Conservation (phyloP, 2,329 filamentous ascomycete genomes). For the Lecanicillium sp. region DNA sequence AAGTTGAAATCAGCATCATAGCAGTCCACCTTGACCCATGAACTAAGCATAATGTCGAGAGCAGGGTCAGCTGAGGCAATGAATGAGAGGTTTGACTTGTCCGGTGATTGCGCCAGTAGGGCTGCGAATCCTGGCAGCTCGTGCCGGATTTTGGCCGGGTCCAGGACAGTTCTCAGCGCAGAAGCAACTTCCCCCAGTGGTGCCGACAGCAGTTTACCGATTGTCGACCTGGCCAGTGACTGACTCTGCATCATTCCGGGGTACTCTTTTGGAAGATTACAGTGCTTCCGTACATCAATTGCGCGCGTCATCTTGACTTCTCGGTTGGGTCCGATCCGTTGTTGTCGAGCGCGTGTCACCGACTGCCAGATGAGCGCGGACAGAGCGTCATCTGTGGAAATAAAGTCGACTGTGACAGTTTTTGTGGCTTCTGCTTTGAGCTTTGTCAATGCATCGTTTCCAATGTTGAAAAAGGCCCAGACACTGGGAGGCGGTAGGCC, state of each 20-base stretch:
- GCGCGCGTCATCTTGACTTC: slow-evolving; percentile 35
- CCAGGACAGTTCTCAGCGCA: slow-evolving; percentile 29
- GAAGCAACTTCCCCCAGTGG: slow-evolving; percentile 28
- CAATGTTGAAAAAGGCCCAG: slow-evolving; percentile 40
- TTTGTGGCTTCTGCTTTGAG: slow-evolving; percentile 32
- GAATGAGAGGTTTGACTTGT: slow-evolving; percentile 27
- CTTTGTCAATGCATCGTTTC: slow-evolving; percentile 21
- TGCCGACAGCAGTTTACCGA: slow-evolving; percentile 20
- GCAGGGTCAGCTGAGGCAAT: slow-evolving; percentile 26
- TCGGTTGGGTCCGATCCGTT: slow-evolving; percentile 18
- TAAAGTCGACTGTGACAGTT: slow-evolving; percentile 20
- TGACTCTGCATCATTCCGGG: slow-evolving; percentile 40
- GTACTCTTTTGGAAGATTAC: slow-evolving; percentile 35
- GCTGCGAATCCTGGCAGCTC: slow-evolving; percentile 34
- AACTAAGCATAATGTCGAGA: slow-evolving; percentile 43
- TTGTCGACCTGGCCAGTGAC: slow-evolving; percentile 27
- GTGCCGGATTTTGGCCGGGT: slow-evolving; percentile 24
- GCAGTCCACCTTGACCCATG: slow-evolving; percentile 40
- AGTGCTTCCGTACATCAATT: slow-evolving; percentile 35
- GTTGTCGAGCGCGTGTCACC: slow-evolving; percentile 31
- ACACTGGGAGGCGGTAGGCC: slow-evolving; percentile 18
- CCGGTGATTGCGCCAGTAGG: slow-evolving; percentile 21
- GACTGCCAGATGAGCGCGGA: slow-evolving; percentile 43
- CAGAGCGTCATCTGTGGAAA: slow-evolving; percentile 48
- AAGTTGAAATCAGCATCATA: slow-evolving; percentile 40